Percentiles rank a stretch among this genome's conserved stretches.
phyloP scores from a whole-genome alignment of 2,329 filamentous ascomycete genomes.

The Cladobotryum mycophilum region DNA sequence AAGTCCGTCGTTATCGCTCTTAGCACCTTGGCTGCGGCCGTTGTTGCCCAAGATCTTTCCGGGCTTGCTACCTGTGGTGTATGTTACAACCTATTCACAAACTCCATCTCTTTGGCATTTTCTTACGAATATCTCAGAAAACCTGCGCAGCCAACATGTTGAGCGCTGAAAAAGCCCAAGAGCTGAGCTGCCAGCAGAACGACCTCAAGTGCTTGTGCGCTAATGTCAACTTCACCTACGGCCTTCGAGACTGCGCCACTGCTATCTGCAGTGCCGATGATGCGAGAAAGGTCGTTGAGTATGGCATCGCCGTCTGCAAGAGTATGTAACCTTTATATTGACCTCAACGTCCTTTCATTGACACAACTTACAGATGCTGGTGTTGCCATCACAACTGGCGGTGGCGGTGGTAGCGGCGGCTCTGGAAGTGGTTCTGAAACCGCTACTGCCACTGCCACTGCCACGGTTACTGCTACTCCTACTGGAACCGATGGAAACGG shows the following conservation, averaged over 20 bases:
- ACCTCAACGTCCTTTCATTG: conserved; percentile 7
- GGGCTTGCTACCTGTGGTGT: conserved; percentile 48
- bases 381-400: conserved; percentile 24
- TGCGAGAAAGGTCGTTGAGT: conserved; percentile 32
- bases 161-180: conserved; percentile 29
- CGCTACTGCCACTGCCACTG: not conserved
- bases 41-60: conserved; percentile 34
- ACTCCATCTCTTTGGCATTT: not conserved
- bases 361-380: conserved; percentile 24
- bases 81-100: conserved; percentile 27
- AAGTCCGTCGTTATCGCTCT: conserved; percentile 41
- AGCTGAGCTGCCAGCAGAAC: conserved; percentile 39
- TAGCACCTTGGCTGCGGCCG: conserved; percentile 35
- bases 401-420: conserved; percentile 1
- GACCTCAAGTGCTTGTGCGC: conserved; percentile 43
- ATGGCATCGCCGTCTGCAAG: conserved; percentile 34
- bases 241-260: conserved; percentile 45
- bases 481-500: not conserved
- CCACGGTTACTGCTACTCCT: not conserved
- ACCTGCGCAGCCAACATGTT: conserved; percentile 47
- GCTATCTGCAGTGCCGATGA: conserved; percentile 34
- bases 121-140: conserved; percentile 30
- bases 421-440: not conserved
- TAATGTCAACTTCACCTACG: conserved; percentile 41
- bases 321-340: conserved; percentile 20